These are phyloP conservation scores for Bodo saltans DNA, from an alignment of 78 protist genomes.

Conservation along the genomic window DNA sequence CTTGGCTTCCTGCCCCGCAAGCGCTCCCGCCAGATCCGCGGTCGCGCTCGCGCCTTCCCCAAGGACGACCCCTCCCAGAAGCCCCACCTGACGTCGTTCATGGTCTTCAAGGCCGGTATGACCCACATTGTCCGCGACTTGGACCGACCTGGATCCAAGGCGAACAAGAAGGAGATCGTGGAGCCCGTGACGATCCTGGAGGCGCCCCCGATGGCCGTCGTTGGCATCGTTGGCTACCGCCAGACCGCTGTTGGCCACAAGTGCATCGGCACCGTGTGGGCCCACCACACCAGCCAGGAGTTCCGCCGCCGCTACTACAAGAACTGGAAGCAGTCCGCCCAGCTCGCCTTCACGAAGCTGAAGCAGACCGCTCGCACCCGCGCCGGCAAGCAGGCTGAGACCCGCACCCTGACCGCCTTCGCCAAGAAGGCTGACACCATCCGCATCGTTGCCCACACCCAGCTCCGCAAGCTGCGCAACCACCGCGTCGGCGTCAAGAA, in stretches of 20 bases:
- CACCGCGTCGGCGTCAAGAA: conserved; percentile 89
- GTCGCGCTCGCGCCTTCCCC: conserved; percentile 93
- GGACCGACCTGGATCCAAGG: conserved; percentile 89
- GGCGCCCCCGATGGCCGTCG: conserved; percentile 96
- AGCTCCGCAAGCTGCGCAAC: conserved; percentile 73
- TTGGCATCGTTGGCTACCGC: conserved; percentile 98
- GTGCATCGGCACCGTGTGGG: conserved; percentile 97
- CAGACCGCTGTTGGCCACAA: conserved; percentile 95
- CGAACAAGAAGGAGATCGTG: conserved; percentile 96
- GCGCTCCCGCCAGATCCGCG: conserved; percentile 87
- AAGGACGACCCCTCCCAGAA: conserved; percentile 85
- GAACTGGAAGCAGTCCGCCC: conserved; percentile 93
- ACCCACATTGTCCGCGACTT: conserved; percentile 99
- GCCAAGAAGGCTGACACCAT: conserved; percentile 89
- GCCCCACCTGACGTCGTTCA: conserved; percentile 94
- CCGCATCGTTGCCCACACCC: conserved; percentile 99
- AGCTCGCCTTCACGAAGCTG: conserved; percentile 96
- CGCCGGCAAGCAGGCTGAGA: conserved; percentile 61
- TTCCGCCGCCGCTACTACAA: conserved; percentile 93
- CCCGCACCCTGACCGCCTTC: conserved; percentile 77
- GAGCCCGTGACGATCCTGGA: conserved; percentile 99
- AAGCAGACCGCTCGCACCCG: conserved; percentile 53
- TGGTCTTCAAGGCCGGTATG: conserved; percentile 99
- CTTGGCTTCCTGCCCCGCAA: conserved; percentile 98
- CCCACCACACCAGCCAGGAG: conserved; percentile 81